A percentile compares a stretch with the other conserved stretches of the same genome.
These are phyloP conservation scores for Coemansia sp. DNA, from an alignment of 192 early-diverging fungal species.

Conservation along the genomic window DNA sequence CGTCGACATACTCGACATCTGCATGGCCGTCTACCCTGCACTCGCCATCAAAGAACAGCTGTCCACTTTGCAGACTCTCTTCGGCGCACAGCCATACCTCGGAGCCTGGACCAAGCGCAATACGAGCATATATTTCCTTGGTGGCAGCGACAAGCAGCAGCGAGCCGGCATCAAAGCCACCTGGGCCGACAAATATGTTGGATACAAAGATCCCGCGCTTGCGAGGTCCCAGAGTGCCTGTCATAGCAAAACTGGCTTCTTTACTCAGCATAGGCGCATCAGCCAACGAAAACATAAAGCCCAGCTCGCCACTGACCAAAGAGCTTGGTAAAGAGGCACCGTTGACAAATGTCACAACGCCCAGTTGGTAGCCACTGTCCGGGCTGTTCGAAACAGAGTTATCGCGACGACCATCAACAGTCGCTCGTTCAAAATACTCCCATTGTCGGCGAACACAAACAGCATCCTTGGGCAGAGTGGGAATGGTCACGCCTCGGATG, in stretches of 20 bases:
- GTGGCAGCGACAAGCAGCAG: constrained; percentile 34
- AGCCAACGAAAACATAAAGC: constrained; percentile 39
- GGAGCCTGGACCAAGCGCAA: constrained; percentile 16
- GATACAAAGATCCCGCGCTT: constrained; percentile 50
- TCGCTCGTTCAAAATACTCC: constrained; percentile 18
- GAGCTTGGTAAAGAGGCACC: constrained; percentile 7
- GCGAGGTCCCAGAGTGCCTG: constrained; percentile 38
- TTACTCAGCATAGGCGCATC: constrained; percentile 33
- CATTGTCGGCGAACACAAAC: constrained; percentile 44
- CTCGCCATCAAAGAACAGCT: constrained; percentile 43
- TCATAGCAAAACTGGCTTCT: constrained; percentile 48
- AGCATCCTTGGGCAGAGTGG: constrained; percentile 10
- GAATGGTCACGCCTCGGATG: constrained; percentile 31
- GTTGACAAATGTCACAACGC: constrained; percentile 35
- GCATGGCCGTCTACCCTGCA: constrained; percentile 46
- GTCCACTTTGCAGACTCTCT: constrained; percentile 42
- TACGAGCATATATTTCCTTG: constrained; percentile 48
- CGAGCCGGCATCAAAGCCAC: background rate
- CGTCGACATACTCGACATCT: constrained; percentile 39
- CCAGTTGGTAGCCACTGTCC: constrained; percentile 12
- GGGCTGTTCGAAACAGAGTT: background rate
- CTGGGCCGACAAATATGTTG: constrained; percentile 28
- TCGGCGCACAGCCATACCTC: constrained; percentile 53
- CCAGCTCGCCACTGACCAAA: constrained; percentile 22
- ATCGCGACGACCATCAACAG: background rate